These are phyloP conservation scores for Fusarium fracticaudum DNA, from an alignment of 2,329 filamentous ascomycete genomes.

Conservation along the genomic window DNA sequence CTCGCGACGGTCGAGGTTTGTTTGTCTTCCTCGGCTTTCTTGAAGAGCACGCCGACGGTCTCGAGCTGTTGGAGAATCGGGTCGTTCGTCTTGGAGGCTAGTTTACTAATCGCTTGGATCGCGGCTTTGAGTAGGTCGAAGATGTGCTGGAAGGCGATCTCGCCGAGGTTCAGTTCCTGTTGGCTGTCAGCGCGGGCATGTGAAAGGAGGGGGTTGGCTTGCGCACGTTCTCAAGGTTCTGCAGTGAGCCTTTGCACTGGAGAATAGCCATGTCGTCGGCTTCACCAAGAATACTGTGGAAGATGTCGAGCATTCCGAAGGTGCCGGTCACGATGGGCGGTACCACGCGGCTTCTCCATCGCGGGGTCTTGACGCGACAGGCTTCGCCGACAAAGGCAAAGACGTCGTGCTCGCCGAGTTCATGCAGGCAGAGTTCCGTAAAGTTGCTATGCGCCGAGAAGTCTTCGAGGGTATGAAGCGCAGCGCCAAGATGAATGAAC, in stretches of 20 bases:
- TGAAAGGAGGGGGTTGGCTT: not conserved
- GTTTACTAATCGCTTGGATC: constrained; percentile 38
- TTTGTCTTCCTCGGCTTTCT: constrained; percentile 38
- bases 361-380: constrained; percentile 61
- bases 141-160: constrained; percentile 46
- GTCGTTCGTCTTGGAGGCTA: constrained; percentile 36
- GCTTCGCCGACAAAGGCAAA: constrained; percentile 59
- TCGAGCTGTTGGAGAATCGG: constrained; percentile 43
- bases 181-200: constrained; percentile 1
- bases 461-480: constrained; percentile 77
- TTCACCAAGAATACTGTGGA: constrained; percentile 70
- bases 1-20: constrained; percentile 10
- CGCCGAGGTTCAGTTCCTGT: constrained; percentile 72
- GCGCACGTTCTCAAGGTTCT: constrained; percentile 68
- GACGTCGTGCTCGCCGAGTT: constrained; percentile 73
- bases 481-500: constrained; percentile 67
- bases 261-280: constrained; percentile 56
- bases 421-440: constrained; percentile 74
- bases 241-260: constrained; percentile 68
- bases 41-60: constrained; percentile 38
- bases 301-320: constrained; percentile 70
- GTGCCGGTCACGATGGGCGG: constrained; percentile 74
- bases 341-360: constrained; percentile 59
- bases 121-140: constrained; percentile 41
- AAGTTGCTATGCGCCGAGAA: constrained; percentile 77